These are phyloP conservation scores for Posidonia australis DNA, from an alignment of 106 monocot genomes.

Conservation along the genomic window DNA sequence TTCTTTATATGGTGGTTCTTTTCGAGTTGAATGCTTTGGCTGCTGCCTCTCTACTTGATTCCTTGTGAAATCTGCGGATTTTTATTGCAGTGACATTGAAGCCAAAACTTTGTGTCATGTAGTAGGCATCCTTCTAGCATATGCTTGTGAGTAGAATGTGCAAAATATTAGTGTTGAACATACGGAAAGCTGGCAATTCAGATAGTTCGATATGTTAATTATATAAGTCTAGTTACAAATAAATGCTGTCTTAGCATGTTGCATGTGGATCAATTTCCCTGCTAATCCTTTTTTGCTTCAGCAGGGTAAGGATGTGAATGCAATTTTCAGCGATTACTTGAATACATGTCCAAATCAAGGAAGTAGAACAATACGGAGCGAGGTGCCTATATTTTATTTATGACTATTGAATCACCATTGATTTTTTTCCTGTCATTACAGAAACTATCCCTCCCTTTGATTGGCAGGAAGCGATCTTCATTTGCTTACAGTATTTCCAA, in stretches of 20 bases:
- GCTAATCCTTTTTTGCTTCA: conserved; percentile 11
- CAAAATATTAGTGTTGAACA: too few relatives aligned
- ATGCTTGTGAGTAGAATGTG: too few relatives aligned
- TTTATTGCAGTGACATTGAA: too few relatives aligned
- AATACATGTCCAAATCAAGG: conserved; percentile 91
- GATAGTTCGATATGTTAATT: too few relatives aligned
- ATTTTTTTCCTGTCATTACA: not conserved
- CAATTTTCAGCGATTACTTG: conserved; percentile 65
- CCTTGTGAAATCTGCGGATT: too few relatives aligned
- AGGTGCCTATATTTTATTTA: conserved; percentile 20
- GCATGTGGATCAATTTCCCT: too few relatives aligned
- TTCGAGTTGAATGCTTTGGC: not conserved
- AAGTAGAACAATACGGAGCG: conserved; percentile 96
- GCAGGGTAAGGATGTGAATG: conserved; percentile 51
- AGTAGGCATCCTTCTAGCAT: too few relatives aligned
- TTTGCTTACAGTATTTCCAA: conserved; percentile 78
- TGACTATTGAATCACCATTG: not conserved
- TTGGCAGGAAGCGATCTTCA: conserved; percentile 74
- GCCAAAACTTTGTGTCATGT: too few relatives aligned
- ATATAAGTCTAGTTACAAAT: too few relatives aligned
- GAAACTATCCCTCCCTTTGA: not conserved
- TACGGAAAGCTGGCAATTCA: too few relatives aligned
- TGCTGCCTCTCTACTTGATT: too few relatives aligned
- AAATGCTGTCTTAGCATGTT: too few relatives aligned
- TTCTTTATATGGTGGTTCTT: not conserved